Base-by-base conservation (phyloP, 164 flowering plant species). In the Tetrastigma voinierianum region DNA sequence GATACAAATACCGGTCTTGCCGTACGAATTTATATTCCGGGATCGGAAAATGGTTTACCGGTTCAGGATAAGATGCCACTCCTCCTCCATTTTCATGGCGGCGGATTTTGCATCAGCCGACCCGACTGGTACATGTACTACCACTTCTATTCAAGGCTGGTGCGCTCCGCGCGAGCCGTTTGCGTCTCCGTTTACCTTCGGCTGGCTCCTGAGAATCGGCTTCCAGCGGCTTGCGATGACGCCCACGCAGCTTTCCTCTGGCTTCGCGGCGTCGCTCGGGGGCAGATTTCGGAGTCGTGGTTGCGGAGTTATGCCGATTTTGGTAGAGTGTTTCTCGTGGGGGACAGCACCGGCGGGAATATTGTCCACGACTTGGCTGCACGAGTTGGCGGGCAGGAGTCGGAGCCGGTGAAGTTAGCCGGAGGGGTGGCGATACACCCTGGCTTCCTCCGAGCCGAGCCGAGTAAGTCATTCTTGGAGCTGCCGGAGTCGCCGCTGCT, bases 11-110 rank as follows among this genome's bases (percentile, higher is more conserved):
- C 46, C 16, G 57, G 57, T 46, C 66, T 62, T 14, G 2, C 46
- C 10, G 56, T 51, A 20, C 66, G 66, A 1, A 51, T 62, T 25
- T 62, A 62, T n/a, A 17, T 24, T 19, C 66, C 66, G 18, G 54
- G 8, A 16, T 9, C 9, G 2, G n/a, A 48, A 48, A 15, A 4
- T 12, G n/a, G 23, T 12, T 9, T 5, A 9, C 17, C 1, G 12
- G 18, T 11, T 12, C 10, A 49, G 21, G 20, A 49, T 4, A 62
- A 62, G 57, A 46, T 62, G 7, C 66, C 66, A 7, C 14, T 62
- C 19, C 15, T 62, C 46, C 66, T 62, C n/a, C 66, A 62, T 51
- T 51, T 62, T 14, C 66, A 62, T 9, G 66, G 56, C 10, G 56
- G 56, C 17, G 56, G 56, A 21, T 52, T 52, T 52, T 52, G 56